These are phyloP conservation scores for Sugiyamaella floridensis DNA, from an alignment of 805 yeast species.

Conservation along the genomic window DNA sequence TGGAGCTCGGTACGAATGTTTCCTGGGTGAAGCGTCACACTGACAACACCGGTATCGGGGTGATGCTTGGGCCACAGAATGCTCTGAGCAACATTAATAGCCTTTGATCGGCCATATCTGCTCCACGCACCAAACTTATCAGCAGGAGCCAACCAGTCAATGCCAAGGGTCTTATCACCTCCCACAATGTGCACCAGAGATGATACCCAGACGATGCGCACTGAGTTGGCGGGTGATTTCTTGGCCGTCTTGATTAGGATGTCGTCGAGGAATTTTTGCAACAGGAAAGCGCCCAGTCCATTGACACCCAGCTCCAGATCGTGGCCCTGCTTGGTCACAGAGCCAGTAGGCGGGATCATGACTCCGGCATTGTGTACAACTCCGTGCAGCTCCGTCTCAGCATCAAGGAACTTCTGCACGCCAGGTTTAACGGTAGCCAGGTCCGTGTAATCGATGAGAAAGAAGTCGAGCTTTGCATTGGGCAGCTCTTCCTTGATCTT, in stretches of 20 bases:
- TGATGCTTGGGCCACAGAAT: conserved; percentile 32
- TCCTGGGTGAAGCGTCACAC: conserved; percentile 40
- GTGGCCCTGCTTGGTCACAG: conserved; percentile 54
- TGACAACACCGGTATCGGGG: conserved; percentile 29
- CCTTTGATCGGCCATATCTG: conserved; percentile 41
- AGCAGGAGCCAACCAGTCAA: conserved; percentile 29
- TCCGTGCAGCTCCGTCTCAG: conserved; percentile 29
- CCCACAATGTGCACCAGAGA: conserved; percentile 33
- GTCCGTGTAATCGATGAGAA: conserved; percentile 32
- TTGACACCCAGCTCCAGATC: conserved; percentile 67
- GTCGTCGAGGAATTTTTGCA: conserved; percentile 37
- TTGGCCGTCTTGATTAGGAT: conserved; percentile 32
- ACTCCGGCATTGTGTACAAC: conserved; percentile 75
- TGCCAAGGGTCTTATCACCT: conserved; percentile 29
- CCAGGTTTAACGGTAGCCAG: conserved; percentile 37
- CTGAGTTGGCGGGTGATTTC: conserved; percentile 24
- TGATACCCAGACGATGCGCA: conserved; percentile 29
- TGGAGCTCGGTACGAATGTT: conserved; percentile 32
- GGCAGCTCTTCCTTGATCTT: conserved; percentile 25
- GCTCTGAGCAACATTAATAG: conserved; percentile 35
- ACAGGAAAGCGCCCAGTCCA: conserved; percentile 39
- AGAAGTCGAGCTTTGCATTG: conserved; percentile 29
- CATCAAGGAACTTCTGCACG: conserved; percentile 23
- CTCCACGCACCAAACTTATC: conserved; percentile 15
- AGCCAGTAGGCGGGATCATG: conserved; percentile 62